Conservation (phyloP, 1,139 yeast species). For the Tardiomyces depauwii region DNA sequence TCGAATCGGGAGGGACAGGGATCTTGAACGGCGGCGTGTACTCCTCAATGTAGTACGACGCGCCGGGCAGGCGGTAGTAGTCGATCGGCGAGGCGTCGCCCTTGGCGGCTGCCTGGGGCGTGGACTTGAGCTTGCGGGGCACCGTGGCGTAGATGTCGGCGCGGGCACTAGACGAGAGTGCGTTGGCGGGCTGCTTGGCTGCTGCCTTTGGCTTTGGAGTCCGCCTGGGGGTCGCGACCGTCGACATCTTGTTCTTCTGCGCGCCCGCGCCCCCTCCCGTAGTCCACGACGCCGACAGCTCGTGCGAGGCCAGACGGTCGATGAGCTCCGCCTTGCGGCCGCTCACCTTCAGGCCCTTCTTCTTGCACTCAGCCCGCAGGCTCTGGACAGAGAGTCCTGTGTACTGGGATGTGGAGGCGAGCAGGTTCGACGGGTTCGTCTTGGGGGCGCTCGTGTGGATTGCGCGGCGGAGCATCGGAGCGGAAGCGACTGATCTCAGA, state of each 20-base stretch:
- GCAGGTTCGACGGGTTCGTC: constrained; percentile 23
- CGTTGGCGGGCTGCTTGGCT: background rate
- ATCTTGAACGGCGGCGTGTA: constrained; percentile 24
- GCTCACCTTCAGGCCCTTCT: constrained; percentile 42
- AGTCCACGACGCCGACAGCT: constrained; percentile 9
- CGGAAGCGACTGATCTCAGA: constrained; percentile 4
- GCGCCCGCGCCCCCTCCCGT: background rate
- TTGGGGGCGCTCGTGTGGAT: constrained; percentile 21
- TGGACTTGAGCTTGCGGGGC: constrained; percentile 5
- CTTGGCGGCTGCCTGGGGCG: constrained; percentile 21
- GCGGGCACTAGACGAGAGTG: background rate
- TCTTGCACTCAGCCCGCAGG: constrained; percentile 42
- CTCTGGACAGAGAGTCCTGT: constrained; percentile 35
- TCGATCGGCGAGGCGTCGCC: constrained; percentile 33
- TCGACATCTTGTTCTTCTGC: background rate
- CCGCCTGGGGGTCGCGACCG: background rate
- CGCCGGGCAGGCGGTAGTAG: constrained; percentile 28
- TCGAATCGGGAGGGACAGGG: constrained; percentile 28
- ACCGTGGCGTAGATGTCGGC: background rate
- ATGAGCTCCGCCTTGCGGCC: constrained; percentile 46
- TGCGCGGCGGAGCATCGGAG: constrained; percentile 5
- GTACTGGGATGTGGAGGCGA: constrained; percentile 18
- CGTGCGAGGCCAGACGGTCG: constrained; percentile 33
- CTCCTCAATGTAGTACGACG: constrained; percentile 1
- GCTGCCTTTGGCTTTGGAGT: background rate